phyloP scores from a whole-genome alignment of 2,329 filamentous ascomycete genomes.

The Sphaerulina musiva region DNA sequence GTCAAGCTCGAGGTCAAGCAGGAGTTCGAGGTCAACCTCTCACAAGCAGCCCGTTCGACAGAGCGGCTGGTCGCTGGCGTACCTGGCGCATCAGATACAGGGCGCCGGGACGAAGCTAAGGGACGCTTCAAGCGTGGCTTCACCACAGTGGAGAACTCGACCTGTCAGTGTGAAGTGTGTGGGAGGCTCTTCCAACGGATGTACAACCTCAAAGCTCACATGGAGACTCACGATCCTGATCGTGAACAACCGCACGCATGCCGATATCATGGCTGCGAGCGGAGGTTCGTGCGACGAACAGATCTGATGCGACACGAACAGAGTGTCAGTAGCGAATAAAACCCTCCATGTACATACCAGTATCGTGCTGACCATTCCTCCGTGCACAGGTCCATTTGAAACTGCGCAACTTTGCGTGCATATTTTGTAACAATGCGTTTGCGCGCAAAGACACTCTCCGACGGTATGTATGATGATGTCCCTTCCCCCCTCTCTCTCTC shows the following conservation, averaged over 20 bases:
- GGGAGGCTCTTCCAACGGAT: slow-evolving; percentile 72
- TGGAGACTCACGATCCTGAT: slow-evolving; percentile 73
- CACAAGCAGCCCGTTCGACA: neutral
- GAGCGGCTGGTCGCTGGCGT: neutral
- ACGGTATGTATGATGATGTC: slow-evolving; percentile 49
- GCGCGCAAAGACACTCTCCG: slow-evolving; percentile 75
- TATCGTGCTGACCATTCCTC: slow-evolving; percentile 31
- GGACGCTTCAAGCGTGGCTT: slow-evolving; percentile 25
- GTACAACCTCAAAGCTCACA: slow-evolving; percentile 82
- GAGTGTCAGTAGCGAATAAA: slow-evolving; percentile 40
- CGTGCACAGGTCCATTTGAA: slow-evolving; percentile 62
- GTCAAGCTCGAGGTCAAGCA: no score
- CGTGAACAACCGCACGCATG: slow-evolving; percentile 67
- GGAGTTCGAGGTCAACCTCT: neutral
- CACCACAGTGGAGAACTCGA: slow-evolving; percentile 58
- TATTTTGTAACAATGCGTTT: slow-evolving; percentile 65
- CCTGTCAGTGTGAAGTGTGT: slow-evolving; percentile 66
- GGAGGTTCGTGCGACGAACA: slow-evolving; percentile 74
- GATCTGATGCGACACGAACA: slow-evolving; percentile 58
- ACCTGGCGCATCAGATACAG: neutral
- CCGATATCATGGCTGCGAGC: slow-evolving; percentile 57
- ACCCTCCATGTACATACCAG: slow-evolving; percentile 28
- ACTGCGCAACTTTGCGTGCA: slow-evolving; percentile 62
- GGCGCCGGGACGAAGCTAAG: slow-evolving; percentile 6
- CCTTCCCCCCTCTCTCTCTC: neutral